Percentiles rank a stretch among this genome's conserved stretches.
phyloP scores from a whole-genome alignment of 2,329 filamentous ascomycete species.

The Fonsecaea monophora region DNA sequence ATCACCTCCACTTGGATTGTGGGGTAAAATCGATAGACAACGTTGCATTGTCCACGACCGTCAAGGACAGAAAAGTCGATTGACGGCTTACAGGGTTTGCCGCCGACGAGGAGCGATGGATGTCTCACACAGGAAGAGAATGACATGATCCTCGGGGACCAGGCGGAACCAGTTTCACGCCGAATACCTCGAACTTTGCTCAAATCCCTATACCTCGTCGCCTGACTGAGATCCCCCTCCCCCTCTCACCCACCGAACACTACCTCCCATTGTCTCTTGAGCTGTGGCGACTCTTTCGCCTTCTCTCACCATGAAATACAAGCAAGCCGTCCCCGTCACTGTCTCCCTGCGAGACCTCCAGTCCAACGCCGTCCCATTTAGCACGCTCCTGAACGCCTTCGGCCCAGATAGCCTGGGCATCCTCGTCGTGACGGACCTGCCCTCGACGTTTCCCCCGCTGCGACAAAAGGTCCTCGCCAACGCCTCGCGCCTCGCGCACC shows the following conservation, averaged over 20 bases:
- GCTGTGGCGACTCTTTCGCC: neutral
- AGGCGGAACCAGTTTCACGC: neutral
- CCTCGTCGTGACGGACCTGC: slow-evolving; percentile 87
- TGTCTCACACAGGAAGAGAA: neutral
- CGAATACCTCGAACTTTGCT: neutral
- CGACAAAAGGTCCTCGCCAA: slow-evolving; percentile 80
- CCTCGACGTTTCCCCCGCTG: slow-evolving; percentile 72
- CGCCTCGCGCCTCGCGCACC: slow-evolving; percentile 84
- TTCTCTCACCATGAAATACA: slow-evolving; percentile 24
- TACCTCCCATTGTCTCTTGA: neutral
- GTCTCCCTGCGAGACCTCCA: slow-evolving; percentile 37
- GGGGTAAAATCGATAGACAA: slow-evolving; percentile 11
- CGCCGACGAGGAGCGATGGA: neutral
- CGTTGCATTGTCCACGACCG: slow-evolving; percentile 8
- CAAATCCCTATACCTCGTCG: neutral
- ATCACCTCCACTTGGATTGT: neutral
- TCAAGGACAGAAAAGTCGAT: neutral
- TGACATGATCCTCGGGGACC: neutral
- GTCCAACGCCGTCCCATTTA: slow-evolving; percentile 48
- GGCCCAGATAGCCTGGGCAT: slow-evolving; percentile 90
- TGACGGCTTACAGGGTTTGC: neutral
- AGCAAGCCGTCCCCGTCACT: slow-evolving; percentile 35
- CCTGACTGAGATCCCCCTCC: neutral
- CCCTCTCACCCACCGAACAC: neutral
- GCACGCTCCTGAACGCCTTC: slow-evolving; percentile 70